Evolutionary conservation across 2,329 filamentous ascomycete species (phyloP).

Genomic region (Colletotrichum godetiae): DNA sequence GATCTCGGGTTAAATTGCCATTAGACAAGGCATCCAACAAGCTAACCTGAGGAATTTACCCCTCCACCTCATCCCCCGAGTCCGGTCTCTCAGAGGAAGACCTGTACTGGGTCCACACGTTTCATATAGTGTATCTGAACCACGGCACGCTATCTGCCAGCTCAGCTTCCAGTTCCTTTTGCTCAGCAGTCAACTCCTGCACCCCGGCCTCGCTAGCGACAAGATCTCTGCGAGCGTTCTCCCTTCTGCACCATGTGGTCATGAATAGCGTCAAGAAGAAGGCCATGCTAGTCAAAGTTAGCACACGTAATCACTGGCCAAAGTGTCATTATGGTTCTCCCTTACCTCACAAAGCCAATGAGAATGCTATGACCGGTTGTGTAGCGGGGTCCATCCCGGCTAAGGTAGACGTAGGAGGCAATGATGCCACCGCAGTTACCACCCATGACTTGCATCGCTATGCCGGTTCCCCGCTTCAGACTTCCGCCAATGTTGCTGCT

Average conservation of each 20-base stretch:
- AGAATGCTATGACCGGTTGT: conserved; percentile 57
- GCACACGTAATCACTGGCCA: conserved; percentile 5
- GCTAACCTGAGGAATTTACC: background rate
- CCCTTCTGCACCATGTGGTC: conserved; percentile 44
- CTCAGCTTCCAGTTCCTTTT: conserved; percentile 44
- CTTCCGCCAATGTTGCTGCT: conserved; percentile 63
- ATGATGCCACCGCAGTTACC: conserved; percentile 60
- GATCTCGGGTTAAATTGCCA: background rate
- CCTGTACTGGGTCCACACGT: fast-evolving
- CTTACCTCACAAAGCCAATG: conserved; percentile 45
- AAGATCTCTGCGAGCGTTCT: conserved; percentile 45
- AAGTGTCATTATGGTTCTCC: background rate
- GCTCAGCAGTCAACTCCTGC: conserved; percentile 42
- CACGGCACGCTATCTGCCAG: conserved; percentile 45
- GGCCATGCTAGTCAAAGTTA: conserved; percentile 39
- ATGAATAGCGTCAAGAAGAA: conserved; percentile 47
- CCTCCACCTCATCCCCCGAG: background rate
- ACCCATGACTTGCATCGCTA: conserved; percentile 64
- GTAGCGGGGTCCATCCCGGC: conserved; percentile 54
- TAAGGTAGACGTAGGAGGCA: conserved; percentile 59
- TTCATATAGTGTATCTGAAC: conserved; percentile 44
- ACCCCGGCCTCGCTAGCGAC: conserved; percentile 27
- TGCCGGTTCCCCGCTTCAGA: conserved; percentile 61
- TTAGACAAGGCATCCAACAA: background rate
- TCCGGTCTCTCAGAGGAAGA: too few relatives aligned